These are phyloP conservation scores for Kurtzmaniella quercitrusa DNA, from an alignment of 1,139 yeast species.

Conservation along the genomic window DNA sequence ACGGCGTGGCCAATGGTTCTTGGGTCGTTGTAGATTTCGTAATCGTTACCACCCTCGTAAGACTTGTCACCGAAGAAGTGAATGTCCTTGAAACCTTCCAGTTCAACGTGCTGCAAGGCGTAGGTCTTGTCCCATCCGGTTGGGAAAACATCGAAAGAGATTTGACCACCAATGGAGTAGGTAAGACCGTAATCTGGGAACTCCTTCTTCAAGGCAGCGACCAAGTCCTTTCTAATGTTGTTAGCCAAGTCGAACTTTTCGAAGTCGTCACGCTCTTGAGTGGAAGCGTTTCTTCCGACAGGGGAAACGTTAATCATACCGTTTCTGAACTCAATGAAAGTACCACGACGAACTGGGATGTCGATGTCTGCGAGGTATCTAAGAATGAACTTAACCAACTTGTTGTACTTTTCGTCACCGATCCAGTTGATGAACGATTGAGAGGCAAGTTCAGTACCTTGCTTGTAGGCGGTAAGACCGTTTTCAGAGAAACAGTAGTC, in stretches of 20 bases:
- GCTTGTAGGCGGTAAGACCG: constrained; percentile 95
- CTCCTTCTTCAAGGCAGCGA: constrained; percentile 73
- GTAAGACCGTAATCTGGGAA: constrained; percentile 85
- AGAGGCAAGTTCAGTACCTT: constrained; percentile 81
- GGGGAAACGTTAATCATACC: constrained; percentile 99
- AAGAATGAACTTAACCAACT: constrained; percentile 79
- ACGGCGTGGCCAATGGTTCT: constrained; percentile 97
- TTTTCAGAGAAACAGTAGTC: constrained; percentile 97
- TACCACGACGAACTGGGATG: constrained; percentile 93
- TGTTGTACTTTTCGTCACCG: constrained; percentile 92
- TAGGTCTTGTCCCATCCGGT: constrained; percentile 99
- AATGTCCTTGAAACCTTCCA: constrained; percentile 78
- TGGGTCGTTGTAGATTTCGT: constrained; percentile 85
- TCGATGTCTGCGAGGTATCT: constrained; percentile 82
- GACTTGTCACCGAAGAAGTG: constrained; percentile 99
- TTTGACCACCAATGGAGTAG: constrained; percentile 98
- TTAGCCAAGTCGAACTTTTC: constrained; percentile 78
- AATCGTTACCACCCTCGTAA: constrained; percentile 97
- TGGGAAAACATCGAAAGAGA: constrained; percentile 98
- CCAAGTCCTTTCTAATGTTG: constrained; percentile 79
- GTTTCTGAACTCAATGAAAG: constrained; percentile 96
- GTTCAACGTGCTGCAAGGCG: constrained; percentile 86
- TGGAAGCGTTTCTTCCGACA: constrained; percentile 95
- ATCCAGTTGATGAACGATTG: constrained; percentile 94
- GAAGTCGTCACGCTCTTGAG: constrained; percentile 87